Evolutionary conservation across 768 basidiomycete genomes (phyloP), one percentile per base, ranked within the genome.

Genomic region (Suillus americanus): DNA sequence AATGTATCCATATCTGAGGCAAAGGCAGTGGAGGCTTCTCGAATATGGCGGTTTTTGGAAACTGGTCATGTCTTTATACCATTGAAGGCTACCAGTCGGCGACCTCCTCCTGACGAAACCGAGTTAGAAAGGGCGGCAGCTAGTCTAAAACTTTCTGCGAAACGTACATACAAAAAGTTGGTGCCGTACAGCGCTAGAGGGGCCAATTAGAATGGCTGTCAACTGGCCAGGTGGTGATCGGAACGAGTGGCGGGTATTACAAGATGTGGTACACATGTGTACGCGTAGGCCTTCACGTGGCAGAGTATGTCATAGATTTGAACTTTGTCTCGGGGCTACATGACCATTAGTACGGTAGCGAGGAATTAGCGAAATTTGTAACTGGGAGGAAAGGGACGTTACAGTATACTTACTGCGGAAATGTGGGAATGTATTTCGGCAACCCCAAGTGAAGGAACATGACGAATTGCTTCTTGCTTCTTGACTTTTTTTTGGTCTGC

Each of bases 1-100:
- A 59, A 59, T 59, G 25, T 59, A 41, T 28, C 57, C 57, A 59
- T 59, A 59, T 59, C 40, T 28, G 57, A 59, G 57, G 30, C 28
- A 59, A 59, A 28, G 25, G 56, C 56, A 12, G 40, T 59, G 40
- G 40, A 59, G 40, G 20, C 57, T 59, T 59, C 41, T 5, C 41
- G 38, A 54, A 59, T 59, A 59, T 59, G 57, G 30, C 53, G 53
- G 12, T 35, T n/a, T 54, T 54, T 33, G 53, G 53, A 59, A 41
- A 1, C 3, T 3, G 28, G 18, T 28, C 28, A 59, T 59, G 57
- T 28, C 40, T 59, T 59, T 59, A 59, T 59, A 59, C 25, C 8
- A 28, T 18, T 41, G 57, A 41, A 41, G 40, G 40, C 40, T 3
- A 16, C 40, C 57, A 41, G 28, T 28, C 28, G 57, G 57, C 28